Percentiles rank a stretch among this genome's conserved stretches.
Conservation (phyloP, 176 grass and related monocot species). For the Cenchrus americanus region DNA sequence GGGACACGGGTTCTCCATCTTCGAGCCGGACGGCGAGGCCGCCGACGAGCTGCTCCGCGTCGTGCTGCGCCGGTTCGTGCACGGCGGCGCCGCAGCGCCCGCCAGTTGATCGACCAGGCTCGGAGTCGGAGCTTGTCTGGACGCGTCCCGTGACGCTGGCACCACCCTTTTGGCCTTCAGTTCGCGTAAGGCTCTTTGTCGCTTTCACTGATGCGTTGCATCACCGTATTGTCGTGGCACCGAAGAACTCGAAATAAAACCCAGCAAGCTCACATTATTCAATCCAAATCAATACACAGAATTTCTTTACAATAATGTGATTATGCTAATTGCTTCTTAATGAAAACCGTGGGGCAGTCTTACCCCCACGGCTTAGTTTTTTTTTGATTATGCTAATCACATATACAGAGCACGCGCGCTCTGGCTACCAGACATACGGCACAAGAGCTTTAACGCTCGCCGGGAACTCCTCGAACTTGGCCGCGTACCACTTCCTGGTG, state of each 20-base stretch:
- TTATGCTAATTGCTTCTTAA: too few species aligned
- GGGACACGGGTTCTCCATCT: constrained; percentile 66
- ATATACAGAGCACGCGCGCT: background rate
- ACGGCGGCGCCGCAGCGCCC: background rate
- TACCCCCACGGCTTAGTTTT: too few species aligned
- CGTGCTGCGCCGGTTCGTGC: constrained; percentile 57
- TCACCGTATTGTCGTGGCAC: too few species aligned
- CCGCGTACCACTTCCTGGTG: constrained; percentile 69
- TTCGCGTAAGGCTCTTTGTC: background rate
- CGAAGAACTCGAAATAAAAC: too few species aligned
- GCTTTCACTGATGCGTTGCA: background rate
- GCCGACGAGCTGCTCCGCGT: constrained; percentile 44
- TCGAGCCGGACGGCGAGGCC: constrained; percentile 52
- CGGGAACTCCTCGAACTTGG: constrained; percentile 72
- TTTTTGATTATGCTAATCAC: background rate
- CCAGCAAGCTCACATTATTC: background rate
- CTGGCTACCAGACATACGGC: constrained; percentile 60
- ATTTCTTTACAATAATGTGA: background rate
- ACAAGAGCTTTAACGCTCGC: constrained; percentile 57
- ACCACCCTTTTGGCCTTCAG: background rate
- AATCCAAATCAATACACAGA: background rate
- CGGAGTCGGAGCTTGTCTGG: background rate
- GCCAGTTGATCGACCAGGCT: background rate
- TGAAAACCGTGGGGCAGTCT: too few species aligned
- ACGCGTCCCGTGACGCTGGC: background rate